Percentiles rank a stretch among this genome's conserved stretches.
These are phyloP conservation scores for Hypocreales sp. DNA, from an alignment of 2,329 filamentous ascomycete genomes.

Conservation along the genomic window DNA sequence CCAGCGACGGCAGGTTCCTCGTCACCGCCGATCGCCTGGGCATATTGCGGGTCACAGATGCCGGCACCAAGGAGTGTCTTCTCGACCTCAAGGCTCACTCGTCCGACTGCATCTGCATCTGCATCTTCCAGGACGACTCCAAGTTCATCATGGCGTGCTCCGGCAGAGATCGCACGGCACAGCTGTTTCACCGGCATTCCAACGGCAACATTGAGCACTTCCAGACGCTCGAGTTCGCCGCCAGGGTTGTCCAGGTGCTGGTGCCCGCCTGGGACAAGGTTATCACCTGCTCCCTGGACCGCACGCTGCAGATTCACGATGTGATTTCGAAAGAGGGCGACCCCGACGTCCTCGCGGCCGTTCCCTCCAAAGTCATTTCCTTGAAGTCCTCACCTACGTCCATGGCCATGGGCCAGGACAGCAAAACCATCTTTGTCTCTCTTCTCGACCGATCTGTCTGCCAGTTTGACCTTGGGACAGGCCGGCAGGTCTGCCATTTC, in stretches of 20 bases:
- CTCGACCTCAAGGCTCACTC: constrained; percentile 75
- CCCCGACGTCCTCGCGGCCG: constrained; percentile 53
- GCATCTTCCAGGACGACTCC: constrained; percentile 47
- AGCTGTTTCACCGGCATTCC: constrained; percentile 57
- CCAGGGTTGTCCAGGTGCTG: constrained; percentile 61
- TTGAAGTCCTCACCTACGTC: constrained; percentile 79
- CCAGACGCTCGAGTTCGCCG: constrained; percentile 87
- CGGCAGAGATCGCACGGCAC: constrained; percentile 79
- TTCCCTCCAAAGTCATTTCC: constrained; percentile 62
- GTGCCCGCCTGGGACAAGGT: constrained; percentile 62
- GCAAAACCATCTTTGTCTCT: constrained; percentile 41
- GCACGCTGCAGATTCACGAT: constrained; percentile 73
- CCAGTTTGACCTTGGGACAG: constrained; percentile 48
- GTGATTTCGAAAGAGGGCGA: constrained; percentile 54
- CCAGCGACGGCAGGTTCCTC: constrained; percentile 47
- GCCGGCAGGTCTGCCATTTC: constrained; percentile 57
- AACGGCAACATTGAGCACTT: constrained; percentile 55
- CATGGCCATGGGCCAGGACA: constrained; percentile 55
- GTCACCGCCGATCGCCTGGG: constrained; percentile 79
- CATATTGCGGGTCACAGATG: constrained; percentile 57
- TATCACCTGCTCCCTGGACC: constrained; percentile 77
- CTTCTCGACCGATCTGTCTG: constrained; percentile 44
- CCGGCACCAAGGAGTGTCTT: constrained; percentile 41
- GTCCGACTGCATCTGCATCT: constrained; percentile 70
- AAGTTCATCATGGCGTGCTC: constrained; percentile 62